Evolutionary conservation across 1,284 basidiomycete genomes (phyloP).

Genomic region (Cutaneotrichosporon spelunceum): DNA sequence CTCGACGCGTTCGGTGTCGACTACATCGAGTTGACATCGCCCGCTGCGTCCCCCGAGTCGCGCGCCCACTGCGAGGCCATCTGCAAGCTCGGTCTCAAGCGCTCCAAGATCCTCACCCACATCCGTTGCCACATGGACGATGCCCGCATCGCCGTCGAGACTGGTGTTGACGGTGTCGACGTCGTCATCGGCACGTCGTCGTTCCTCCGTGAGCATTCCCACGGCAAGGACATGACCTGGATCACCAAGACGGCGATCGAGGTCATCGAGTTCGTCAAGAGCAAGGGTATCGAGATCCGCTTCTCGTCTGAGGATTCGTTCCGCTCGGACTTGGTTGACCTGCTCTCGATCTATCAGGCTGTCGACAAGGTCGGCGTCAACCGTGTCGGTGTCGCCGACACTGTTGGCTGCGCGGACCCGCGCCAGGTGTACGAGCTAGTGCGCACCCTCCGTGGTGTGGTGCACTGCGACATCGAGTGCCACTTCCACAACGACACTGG

Average conservation of each 20-base stretch:
- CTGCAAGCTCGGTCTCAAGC: slow-evolving; percentile 97
- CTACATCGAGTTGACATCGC: slow-evolving; percentile 99
- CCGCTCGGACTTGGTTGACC: slow-evolving; percentile 98
- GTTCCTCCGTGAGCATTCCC: slow-evolving; percentile 98
- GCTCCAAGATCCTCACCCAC: slow-evolving; percentile 82
- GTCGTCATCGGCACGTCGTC: slow-evolving; percentile 99
- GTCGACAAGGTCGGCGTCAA: slow-evolving; percentile 99
- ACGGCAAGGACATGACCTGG: slow-evolving; percentile 99
- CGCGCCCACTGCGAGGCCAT: slow-evolving; percentile 94
- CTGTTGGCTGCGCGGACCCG: slow-evolving; percentile 97
- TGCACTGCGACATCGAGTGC: slow-evolving; percentile 94
- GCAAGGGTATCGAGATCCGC: slow-evolving; percentile 98
- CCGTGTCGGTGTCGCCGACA: slow-evolving; percentile 98
- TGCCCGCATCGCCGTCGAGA: slow-evolving; percentile 96
- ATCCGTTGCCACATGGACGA: slow-evolving; percentile 99
- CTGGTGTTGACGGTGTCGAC: slow-evolving; percentile 98
- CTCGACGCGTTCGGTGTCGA: slow-evolving; percentile 98
- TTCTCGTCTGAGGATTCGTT: slow-evolving; percentile 99
- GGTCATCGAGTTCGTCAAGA: slow-evolving; percentile 99
- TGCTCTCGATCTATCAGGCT: slow-evolving; percentile 97
- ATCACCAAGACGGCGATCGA: slow-evolving; percentile 96
- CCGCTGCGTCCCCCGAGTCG: slow-evolving; percentile 96
- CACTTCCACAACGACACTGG: slow-evolving; percentile 98
- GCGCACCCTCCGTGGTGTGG: slow-evolving; percentile 90
- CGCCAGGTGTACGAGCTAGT: slow-evolving; percentile 99